phyloP scores from a whole-genome alignment of 257 asterid genomes.

The Cordia subcordata region DNA sequence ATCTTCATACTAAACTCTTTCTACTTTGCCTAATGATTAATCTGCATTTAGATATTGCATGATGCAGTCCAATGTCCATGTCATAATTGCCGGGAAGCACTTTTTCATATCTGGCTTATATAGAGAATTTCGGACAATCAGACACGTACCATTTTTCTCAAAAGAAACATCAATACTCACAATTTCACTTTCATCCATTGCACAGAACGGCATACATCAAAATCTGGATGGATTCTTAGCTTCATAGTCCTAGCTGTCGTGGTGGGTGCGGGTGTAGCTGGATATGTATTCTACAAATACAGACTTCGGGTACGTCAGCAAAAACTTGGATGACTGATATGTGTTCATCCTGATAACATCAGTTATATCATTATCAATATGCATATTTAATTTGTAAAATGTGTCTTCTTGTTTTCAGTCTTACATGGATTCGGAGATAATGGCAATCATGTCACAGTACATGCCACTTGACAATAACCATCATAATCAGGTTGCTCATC shows the following conservation, averaged over 20 bases:
- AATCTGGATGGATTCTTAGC: constrained; percentile 43
- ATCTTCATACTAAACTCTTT: no score
- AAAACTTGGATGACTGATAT: background rate
- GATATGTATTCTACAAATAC: constrained; percentile 86
- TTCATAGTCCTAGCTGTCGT: constrained; percentile 51
- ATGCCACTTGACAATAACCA: constrained; percentile 85
- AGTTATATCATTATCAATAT: background rate
- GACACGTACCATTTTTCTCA: no score
- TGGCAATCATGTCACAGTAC: constrained; percentile 97
- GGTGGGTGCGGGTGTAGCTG: constrained; percentile 49
- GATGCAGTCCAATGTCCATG: no score
- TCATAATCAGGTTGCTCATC: constrained; percentile 60
- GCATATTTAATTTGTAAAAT: background rate
- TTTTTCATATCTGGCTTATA: no score
- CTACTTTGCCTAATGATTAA: no score
- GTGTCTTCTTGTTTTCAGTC: constrained; percentile 44
- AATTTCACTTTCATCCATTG: background rate
- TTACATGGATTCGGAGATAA: constrained; percentile 94
- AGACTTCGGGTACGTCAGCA: constrained; percentile 69
- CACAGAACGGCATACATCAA: constrained; percentile 70
- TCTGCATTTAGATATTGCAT: no score
- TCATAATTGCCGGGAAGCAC: no score
- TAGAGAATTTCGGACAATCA: no score
- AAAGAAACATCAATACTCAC: no score
- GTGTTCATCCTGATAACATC: background rate